Base-by-base conservation (phyloP, 2,329 filamentous ascomycete genomes). In the Conoideocrella luteorostrata region DNA sequence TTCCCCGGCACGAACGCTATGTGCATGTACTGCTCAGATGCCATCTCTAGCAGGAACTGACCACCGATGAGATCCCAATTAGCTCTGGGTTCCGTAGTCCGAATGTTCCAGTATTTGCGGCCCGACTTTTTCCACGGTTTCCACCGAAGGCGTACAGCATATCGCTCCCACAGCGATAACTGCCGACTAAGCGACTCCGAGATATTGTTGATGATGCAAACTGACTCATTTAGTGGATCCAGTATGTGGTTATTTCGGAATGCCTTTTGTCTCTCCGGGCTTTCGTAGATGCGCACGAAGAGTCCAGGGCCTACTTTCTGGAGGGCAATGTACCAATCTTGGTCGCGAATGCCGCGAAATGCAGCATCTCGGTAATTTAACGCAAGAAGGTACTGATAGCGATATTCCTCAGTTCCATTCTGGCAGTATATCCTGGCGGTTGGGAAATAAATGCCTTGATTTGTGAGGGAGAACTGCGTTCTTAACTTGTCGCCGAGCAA, bases 11-110 rank as follows among this genome's bases (percentile, higher is more conserved):
- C 40, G 13, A 43, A 43, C 11, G 29, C 40, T 12, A 43, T 13
- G 32, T 43, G 40, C 18, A 43, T 43, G 23, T 43, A 37, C 32
- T 17, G 12, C 23, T 43, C 32, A 3, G 40, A 29, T 4, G 40
- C 33, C 40, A 37, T 43, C 40, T 43, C 40, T 6, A 43, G 23
- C 11, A 43, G 40, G 20, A 29, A 43, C 40, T 37, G 40, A 12
- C 33, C 33, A 13, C 40, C 40, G 17, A 24, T 32, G 12, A 29
- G 32, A 9, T 36, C 30, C 33, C 40, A 43, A 22, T 30, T 37
- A 17, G 17, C 32, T 10, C 32, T 26, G 32, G 33, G 40, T 23
- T 43, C 40, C 5, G 32, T 30, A 9, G 40, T 33, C 11, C 40
- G 40, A 12, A 30, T 43, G 39, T 41, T 21, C 39, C 39, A 33